Percentiles rank a stretch among this genome's conserved stretches.
Conservation (phyloP, 441 rosid genomes). For the Rhodomyrtus psidioides region DNA sequence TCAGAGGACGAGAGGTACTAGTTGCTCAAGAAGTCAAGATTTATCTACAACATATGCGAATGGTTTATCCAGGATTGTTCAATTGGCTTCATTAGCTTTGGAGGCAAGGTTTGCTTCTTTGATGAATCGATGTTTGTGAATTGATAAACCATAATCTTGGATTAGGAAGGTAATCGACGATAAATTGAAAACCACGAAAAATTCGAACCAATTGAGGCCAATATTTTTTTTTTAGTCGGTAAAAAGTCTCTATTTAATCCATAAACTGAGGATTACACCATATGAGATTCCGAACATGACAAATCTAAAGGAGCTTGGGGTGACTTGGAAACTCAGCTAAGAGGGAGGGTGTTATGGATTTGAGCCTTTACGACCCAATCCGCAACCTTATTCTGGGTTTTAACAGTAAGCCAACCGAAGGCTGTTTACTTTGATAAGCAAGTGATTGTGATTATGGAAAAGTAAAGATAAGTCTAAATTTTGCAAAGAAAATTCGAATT, state of each 20-base stretch:
- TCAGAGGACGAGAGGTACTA: too few relatives aligned
- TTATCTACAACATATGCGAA: not conserved
- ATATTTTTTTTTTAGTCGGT: too few relatives aligned
- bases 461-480: not conserved
- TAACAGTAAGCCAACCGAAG: too few relatives aligned
- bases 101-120: not conserved
- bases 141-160: not conserved
- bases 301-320: too few relatives aligned
- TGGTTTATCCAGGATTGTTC: not conserved
- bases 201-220: not conserved
- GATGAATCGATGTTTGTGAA: not conserved
- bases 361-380: not conserved
- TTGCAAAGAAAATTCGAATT: not conserved
- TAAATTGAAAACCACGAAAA: too few relatives aligned
- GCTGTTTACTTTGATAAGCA: not conserved
- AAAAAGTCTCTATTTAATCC: too few relatives aligned
- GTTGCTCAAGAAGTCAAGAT: too few relatives aligned
- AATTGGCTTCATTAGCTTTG: not conserved
- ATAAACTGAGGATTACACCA: too few relatives aligned
- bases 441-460: too few relatives aligned
- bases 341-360: too few relatives aligned
- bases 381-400: not conserved
- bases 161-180: not conserved
- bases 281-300: too few relatives aligned
- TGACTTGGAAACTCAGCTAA: too few relatives aligned